These are phyloP conservation scores for Rhodotorula sp. DNA, from an alignment of 1,284 basidiomycete species.

Conservation along the genomic window DNA sequence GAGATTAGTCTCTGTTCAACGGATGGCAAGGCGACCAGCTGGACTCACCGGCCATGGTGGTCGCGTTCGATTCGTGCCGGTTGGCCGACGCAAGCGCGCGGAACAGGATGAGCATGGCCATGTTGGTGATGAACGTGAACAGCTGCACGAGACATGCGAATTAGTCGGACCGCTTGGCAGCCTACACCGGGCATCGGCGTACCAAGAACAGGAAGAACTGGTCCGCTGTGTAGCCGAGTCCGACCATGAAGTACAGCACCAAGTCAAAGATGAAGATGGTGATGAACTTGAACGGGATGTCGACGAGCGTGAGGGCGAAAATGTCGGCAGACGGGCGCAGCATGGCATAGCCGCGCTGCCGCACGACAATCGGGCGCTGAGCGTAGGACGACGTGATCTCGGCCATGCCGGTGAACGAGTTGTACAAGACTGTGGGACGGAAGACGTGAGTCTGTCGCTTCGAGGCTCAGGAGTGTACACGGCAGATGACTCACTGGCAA, in stretches of 20 bases:
- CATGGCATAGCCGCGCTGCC: slow-evolving; percentile 52
- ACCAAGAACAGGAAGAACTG: slow-evolving; percentile 52
- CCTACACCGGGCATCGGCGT: not conserved
- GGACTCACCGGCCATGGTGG: slow-evolving; percentile 28
- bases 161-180: too few species aligned
- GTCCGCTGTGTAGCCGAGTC: slow-evolving; percentile 51
- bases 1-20: too few species aligned
- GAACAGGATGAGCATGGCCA: slow-evolving; percentile 56
- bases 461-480: not conserved
- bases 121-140: slow-evolving; percentile 51
- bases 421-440: slow-evolving; percentile 41
- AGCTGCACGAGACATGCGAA: slow-evolving; percentile 23
- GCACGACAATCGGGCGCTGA: slow-evolving; percentile 53
- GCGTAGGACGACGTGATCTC: slow-evolving; percentile 65
- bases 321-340: slow-evolving; percentile 55
- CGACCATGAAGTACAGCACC: slow-evolving; percentile 55
- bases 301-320: slow-evolving; percentile 54
- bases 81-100: slow-evolving; percentile 54
- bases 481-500: slow-evolving; percentile 45
- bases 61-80: slow-evolving; percentile 45
- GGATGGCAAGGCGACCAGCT: too few species aligned
- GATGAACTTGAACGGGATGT: slow-evolving; percentile 55
- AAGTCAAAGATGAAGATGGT: slow-evolving; percentile 41
- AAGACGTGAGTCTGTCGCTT: not conserved
- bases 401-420: slow-evolving; percentile 53